These are phyloP conservation scores for Chrysoporthe deuterocubensis DNA, from an alignment of 2,329 filamentous ascomycete species.

Conservation along the genomic window DNA sequence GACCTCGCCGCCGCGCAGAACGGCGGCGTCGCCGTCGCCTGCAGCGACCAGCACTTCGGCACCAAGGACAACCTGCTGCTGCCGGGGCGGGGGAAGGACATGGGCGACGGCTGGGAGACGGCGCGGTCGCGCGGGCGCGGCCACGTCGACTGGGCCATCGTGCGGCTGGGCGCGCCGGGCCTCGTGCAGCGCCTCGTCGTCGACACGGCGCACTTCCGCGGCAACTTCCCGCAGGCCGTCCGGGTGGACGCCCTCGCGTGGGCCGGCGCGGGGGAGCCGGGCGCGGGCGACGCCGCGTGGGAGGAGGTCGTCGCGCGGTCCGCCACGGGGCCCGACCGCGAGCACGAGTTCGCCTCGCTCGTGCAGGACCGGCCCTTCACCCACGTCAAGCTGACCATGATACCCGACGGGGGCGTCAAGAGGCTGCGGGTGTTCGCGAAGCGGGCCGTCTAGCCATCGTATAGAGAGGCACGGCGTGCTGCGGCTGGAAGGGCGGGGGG, in stretches of 20 bases:
- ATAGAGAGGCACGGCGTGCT: background rate
- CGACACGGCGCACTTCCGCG: constrained; percentile 82
- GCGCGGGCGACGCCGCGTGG: constrained; percentile 57
- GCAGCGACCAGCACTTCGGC: constrained; percentile 85
- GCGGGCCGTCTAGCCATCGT: constrained; percentile 43
- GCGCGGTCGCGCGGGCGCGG: constrained; percentile 71
- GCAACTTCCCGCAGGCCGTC: constrained; percentile 81
- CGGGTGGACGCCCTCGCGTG: constrained; percentile 66
- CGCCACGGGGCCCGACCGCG: constrained; percentile 73
- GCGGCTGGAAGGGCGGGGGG: background rate
- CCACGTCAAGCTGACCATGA: constrained; percentile 88
- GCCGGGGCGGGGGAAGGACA: constrained; percentile 78
- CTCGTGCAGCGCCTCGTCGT: constrained; percentile 70
- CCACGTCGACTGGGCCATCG: constrained; percentile 81
- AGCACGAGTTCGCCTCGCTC: constrained; percentile 67
- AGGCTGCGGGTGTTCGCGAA: constrained; percentile 77
- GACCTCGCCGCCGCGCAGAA: constrained; percentile 80
- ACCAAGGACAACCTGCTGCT: constrained; percentile 81
- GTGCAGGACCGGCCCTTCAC: constrained; percentile 67
- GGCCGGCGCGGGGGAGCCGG: constrained; percentile 58
- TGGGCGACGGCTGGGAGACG: constrained; percentile 90
- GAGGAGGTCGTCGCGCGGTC: constrained; percentile 66
- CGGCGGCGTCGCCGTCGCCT: constrained; percentile 74
- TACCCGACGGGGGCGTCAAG: constrained; percentile 93
- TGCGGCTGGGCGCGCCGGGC: constrained; percentile 70